Evolutionary conservation across 305 asterid species (phyloP).

Genomic region (Galium porrigens): DNA sequence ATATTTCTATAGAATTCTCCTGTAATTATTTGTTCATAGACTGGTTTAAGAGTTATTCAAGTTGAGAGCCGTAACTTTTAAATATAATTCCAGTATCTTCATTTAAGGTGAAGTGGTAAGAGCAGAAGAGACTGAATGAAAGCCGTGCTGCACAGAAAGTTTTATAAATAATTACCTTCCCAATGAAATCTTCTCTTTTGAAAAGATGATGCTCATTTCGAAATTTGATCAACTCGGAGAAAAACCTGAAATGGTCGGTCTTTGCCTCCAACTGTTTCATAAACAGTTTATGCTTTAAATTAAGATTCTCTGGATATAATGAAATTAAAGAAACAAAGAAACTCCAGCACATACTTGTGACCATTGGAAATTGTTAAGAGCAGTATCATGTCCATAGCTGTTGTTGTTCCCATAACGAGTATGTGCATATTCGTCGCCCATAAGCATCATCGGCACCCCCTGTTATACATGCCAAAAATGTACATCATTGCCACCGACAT

Average conservation of each 20-base stretch:
- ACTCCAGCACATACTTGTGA: constrained; percentile 38
- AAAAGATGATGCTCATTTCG: constrained; percentile 45
- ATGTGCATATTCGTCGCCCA: constrained; percentile 98
- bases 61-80: too few species aligned
- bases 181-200: constrained; percentile 50
- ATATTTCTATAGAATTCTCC: neutral
- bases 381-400: constrained; percentile 88
- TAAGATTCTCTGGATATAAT: constrained; percentile 4
- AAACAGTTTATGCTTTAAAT: constrained; percentile 17
- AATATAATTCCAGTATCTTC: neutral
- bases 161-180: constrained; percentile 37
- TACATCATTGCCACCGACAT: constrained; percentile 1
- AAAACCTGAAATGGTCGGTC: constrained; percentile 62
- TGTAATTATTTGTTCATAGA: neutral
- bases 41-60: neutral
- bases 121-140: neutral
- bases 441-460: constrained; percentile 99
- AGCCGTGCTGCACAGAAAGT: neutral
- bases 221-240: constrained; percentile 72
- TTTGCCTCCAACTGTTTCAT: constrained; percentile 59
- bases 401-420: constrained; percentile 89
- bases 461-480: constrained; percentile 22
- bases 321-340: constrained; percentile 2
- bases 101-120: neutral
- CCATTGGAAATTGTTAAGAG: constrained; percentile 87